Evolutionary conservation across 108 stramenopile genomes (phyloP).

Genomic region (Skeletonema tropicum): DNA sequence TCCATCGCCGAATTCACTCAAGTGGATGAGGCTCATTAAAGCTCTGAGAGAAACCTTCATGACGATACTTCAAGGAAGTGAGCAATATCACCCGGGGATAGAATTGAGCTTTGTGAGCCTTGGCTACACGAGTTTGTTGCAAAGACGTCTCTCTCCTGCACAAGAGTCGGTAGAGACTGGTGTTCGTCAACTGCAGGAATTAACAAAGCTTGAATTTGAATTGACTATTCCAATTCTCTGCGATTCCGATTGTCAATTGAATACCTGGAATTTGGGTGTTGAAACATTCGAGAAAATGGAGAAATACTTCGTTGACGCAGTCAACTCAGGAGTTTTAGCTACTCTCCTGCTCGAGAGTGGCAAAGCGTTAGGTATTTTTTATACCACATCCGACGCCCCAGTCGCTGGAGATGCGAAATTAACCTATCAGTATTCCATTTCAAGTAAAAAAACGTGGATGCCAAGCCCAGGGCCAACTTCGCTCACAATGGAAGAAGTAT

Average conservation of each 20-base stretch:
- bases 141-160: not conserved
- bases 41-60: not conserved
- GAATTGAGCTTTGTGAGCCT: not conserved
- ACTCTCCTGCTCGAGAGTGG: not conserved
- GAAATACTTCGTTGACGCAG: not conserved
- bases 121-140: not conserved
- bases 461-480: constrained; percentile 2
- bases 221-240: not conserved
- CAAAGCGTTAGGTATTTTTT: not conserved
- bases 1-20: not conserved
- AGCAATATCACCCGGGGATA: not conserved
- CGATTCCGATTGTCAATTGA: not conserved
- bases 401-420: constrained; percentile 4
- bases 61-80: not conserved
- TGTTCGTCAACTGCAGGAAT: not conserved
- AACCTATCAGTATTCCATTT: not conserved
- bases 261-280: not conserved
- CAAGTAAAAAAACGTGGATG: constrained; percentile 1
- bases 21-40: not conserved
- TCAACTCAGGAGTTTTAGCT: not conserved
- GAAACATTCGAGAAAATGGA: not conserved
- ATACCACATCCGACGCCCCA: not conserved
- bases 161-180: not conserved
- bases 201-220: not conserved
- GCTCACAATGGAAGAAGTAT: not conserved